Evolutionary conservation across 768 basidiomycete genomes (phyloP), one percentile per base, ranked within the genome.

Genomic region (Astraeus odoratus): DNA sequence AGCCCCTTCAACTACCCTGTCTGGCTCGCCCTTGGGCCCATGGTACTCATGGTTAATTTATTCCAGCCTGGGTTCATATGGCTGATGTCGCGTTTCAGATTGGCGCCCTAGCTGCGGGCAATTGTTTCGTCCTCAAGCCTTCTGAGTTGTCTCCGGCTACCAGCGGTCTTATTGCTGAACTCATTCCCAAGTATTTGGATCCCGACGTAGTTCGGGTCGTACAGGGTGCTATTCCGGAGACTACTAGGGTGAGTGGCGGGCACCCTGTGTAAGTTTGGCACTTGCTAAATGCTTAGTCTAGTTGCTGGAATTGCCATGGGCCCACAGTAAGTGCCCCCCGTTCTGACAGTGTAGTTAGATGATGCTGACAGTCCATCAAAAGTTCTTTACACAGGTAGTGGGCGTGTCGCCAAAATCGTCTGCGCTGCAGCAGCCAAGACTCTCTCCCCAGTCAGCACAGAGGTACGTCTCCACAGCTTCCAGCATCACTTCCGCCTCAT

Each of bases 41-140:
- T 90, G 51, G 83, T 83, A 47, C 18, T 75, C 12, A 37, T 16
- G n/a, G n/a, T 13, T 20, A 0, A 2, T 3, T 12, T 26, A 13
- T 26, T 43, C 27, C 10, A 19, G 7, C 1, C 19, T 4, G 26
- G 23, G 16, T 23, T 29, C 19, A 1, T 29, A 1, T 23, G 34
- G 40, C 29, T n/a, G 42, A 22, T 35, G 36, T 34, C 43, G 25
- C 50, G 71, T 67, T 31, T 19, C 31, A 65, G 66, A 72, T 73
- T 36, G 82, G 82, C 7, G 90, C 90, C 1, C 75, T 94, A 31
- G 82, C 88, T 0, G 86, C 88, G 2, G 91, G 91, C 5, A 82
- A 81, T 53, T 70, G 83, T 0, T 77, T 76, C 3, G 64, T 83
- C 4, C 37, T 91, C 42, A 93, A 93, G 59, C 86, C 86, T 1